Evolutionary conservation across 331 rosid genomes (phyloP).

Genomic region (Telfairia occidentalis): DNA sequence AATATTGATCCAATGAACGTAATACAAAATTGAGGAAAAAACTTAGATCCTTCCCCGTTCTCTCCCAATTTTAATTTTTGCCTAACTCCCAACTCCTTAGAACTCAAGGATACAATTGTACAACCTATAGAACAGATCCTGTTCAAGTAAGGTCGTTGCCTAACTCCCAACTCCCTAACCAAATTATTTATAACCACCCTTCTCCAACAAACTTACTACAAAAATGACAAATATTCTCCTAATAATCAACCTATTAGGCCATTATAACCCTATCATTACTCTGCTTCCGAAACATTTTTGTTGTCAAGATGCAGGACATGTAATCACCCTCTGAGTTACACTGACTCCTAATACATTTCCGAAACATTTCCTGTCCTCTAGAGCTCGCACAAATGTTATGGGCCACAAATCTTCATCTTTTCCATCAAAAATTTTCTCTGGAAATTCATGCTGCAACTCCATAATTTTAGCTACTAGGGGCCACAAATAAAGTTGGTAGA

Average conservation of each 20-base stretch:
- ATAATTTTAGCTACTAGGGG: neutral
- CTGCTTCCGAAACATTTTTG: neutral
- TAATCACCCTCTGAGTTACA: neutral
- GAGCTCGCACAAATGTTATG: too few relatives aligned
- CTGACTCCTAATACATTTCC: neutral
- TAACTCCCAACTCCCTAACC: too few relatives aligned
- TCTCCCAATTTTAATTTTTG: neutral
- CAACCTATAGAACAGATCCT: too few relatives aligned
- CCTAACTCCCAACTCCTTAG: too few relatives aligned
- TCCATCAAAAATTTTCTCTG: neutral
- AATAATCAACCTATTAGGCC: too few relatives aligned
- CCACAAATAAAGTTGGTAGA: neutral
- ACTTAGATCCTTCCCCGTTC: neutral
- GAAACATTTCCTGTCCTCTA: too few relatives aligned
- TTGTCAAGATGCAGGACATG: neutral
- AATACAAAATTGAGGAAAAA: neutral
- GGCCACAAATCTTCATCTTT: neutral
- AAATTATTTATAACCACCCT: too few relatives aligned
- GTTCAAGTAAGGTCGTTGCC: too few relatives aligned
- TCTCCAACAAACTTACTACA: too few relatives aligned
- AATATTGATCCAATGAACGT: neutral
- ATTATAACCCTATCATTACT: too few relatives aligned
- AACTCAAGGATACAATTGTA: too few relatives aligned
- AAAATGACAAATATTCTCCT: too few relatives aligned
- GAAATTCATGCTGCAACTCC: neutral